Percentiles rank a stretch among this genome's conserved stretches.
Evolutionary conservation across 2,329 filamentous ascomycete species (phyloP).

Genomic region (Moelleriella libera): DNA sequence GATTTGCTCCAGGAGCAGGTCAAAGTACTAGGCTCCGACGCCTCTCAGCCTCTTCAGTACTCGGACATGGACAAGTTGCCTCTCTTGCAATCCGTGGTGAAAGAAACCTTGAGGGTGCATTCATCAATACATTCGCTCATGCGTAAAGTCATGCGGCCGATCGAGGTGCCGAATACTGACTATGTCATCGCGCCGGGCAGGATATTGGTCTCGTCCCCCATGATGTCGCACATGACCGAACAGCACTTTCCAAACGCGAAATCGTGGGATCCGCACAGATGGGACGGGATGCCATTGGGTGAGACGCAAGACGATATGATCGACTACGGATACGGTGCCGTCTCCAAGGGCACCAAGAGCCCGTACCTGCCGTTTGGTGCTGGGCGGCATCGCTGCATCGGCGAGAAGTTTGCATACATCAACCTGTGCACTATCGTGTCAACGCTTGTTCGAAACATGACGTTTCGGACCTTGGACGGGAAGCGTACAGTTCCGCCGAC

Average conservation of each 20-base stretch:
- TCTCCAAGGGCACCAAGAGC: slow-evolving; percentile 18
- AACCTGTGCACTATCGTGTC: slow-evolving; percentile 53
- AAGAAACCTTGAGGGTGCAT: slow-evolving; percentile 59
- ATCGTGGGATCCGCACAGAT: slow-evolving; percentile 17
- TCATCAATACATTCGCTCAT: slow-evolving; percentile 61
- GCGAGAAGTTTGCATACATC: slow-evolving; percentile 62
- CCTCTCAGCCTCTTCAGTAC: slow-evolving; percentile 35
- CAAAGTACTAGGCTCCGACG: slow-evolving; percentile 26
- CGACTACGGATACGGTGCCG: slow-evolving; percentile 15
- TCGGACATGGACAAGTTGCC: slow-evolving; percentile 44
- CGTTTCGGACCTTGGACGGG: slow-evolving; percentile 41
- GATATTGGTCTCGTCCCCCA: slow-evolving; percentile 27
- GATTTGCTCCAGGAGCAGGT: slow-evolving; percentile 57
- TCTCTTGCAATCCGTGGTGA: slow-evolving; percentile 49
- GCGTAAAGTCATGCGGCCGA: slow-evolving; percentile 55
- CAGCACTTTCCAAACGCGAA: slow-evolving; percentile 37
- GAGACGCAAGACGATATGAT: slow-evolving; percentile 8
- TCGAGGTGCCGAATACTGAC: slow-evolving; percentile 41
- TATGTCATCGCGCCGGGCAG: slow-evolving; percentile 41
- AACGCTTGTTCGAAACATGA: slow-evolving; percentile 46
- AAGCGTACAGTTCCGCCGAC: slow-evolving; percentile 43
- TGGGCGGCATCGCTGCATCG: slow-evolving; percentile 59
- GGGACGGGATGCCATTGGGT: slow-evolving; percentile 8
- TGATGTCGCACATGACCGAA: slow-evolving; percentile 29
- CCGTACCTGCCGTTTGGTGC: slow-evolving; percentile 56